Base-by-base conservation (phyloP, 805 yeast genomes). In the Lipomyces spencermartinsiae region DNA sequence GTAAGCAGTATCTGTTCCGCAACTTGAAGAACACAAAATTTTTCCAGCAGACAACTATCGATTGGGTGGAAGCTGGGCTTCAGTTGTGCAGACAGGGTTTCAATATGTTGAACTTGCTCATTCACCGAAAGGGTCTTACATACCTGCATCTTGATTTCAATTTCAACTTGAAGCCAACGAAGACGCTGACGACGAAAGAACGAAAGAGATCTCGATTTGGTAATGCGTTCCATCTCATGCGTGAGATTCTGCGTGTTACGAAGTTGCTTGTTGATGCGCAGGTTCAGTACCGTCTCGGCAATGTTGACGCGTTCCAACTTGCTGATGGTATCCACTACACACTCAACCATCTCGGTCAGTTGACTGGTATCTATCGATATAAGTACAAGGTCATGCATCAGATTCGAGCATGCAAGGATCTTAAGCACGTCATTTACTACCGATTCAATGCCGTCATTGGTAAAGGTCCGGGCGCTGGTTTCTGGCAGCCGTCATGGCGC, bases 401-500 rank as follows among this genome's bases (percentile, higher is more conserved):
- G 78, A 93, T 95, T 54, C 85, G 98, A 61, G 93, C 97, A 1
- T 93, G 98, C 78, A 95, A 95, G 77, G 99, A 95, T 79, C 80
- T 95, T 74, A 95, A 95, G 78, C 99, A 95, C 77, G 88, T 94
- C 6, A 89, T 95, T 0, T 95, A 95, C 76, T 84, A 91, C 71
- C 83, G 89, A 69, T 95, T 95, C 80, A 95, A 95, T 76, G 83
- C 84, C 49, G 82, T 86, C n/a, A 90, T 95, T 33, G 98, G 98
- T 0, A 95, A 94, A 76, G 99, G 99, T 1, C 98, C 99, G 0
- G 99, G 99, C 0, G 91, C 97, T 81, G 99, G 99, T 0, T 91
- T 95, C 78, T 95, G 99, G 99, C 98, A 95, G 76, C 99, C 99
- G 0, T 91, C 97, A 0, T 95, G 98, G 99, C 82, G 97, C 73